Conservation (phyloP, 768 basidiomycete species). For the Amanita jacksonii region DNA sequence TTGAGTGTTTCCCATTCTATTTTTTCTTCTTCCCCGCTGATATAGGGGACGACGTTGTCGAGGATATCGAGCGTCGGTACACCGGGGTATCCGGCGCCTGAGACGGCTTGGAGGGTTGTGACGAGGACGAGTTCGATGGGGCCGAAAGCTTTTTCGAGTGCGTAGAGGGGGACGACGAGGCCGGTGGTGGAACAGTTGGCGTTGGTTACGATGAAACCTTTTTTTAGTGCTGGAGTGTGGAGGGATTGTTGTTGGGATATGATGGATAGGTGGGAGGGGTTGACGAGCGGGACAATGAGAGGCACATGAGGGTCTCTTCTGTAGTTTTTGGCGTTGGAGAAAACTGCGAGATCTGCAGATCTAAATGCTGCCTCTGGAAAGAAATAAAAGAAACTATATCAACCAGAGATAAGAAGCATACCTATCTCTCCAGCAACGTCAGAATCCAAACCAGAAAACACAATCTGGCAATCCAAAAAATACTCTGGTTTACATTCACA, state of each 20-base stretch:
- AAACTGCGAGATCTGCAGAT: constrained; percentile 80
- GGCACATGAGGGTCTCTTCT: constrained; percentile 88
- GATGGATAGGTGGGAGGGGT: constrained; percentile 76
- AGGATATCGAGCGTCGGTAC: constrained; percentile 83
- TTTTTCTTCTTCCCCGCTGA: constrained; percentile 92
- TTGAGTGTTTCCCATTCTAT: constrained; percentile 99
- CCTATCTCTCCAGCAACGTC: constrained; percentile 95
- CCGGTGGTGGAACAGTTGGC: constrained; percentile 98
- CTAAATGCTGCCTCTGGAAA: constrained; percentile 75
- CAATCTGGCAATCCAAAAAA: constrained; percentile 72
- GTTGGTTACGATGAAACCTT: constrained; percentile 95
- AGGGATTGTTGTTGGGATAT: constrained; percentile 71
- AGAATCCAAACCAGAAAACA: constrained; percentile 95
- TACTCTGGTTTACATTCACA: constrained; percentile 67
- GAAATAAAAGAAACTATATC: constrained; percentile 1
- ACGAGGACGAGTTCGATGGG: constrained; percentile 88
- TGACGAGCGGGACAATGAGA: constrained; percentile 94
- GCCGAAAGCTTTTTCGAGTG: constrained; percentile 85
- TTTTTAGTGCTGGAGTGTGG: constrained; percentile 57
- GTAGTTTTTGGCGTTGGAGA: constrained; percentile 97
- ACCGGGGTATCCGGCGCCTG: constrained; percentile 96
- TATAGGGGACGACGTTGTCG: constrained; percentile 94
- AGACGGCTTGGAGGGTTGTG: constrained; percentile 97
- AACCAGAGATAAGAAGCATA: constrained; percentile 21
- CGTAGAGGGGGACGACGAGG: constrained; percentile 81